Percentiles rank a stretch among this genome's conserved stretches.
Conservation (phyloP, 176 grass and related monocot genomes). For the Dendrocalamus sinicus region DNA sequence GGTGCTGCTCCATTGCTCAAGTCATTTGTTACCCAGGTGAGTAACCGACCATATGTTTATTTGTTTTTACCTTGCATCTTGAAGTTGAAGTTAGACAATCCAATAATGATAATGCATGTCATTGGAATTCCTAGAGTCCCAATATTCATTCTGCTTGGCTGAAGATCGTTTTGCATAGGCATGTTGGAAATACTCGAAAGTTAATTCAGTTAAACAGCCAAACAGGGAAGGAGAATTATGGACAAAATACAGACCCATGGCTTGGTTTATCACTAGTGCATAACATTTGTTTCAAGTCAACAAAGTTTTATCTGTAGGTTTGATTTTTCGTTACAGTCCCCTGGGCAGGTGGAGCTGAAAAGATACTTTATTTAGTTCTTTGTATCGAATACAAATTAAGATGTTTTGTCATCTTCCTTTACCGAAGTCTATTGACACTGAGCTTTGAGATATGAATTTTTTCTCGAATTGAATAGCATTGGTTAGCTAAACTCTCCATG, state of each 20-base stretch:
- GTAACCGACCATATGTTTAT: conserved; percentile 20
- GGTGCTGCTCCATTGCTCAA: conserved; percentile 82
- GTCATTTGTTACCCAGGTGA: conserved; percentile 95
- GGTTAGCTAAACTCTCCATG: conserved; percentile 20
- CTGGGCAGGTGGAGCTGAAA: conserved; percentile 9
- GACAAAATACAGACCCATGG: not conserved
- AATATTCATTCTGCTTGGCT: conserved; percentile 32
- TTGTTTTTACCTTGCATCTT: conserved; percentile 24
- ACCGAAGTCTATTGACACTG: not conserved
- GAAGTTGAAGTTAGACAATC: conserved; percentile 9
- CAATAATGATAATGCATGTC: not conserved
- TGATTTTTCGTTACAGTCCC: conserved; percentile 12
- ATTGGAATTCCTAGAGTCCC: not conserved
- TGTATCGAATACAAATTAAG: not conserved
- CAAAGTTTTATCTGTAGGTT: not conserved
- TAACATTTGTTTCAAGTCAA: not conserved
- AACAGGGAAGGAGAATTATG: conserved; percentile 27
- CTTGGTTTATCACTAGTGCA: conserved; percentile 13
- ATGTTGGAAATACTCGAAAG: conserved; percentile 18
- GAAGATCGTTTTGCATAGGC: not conserved
- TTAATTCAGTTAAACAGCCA: not conserved
- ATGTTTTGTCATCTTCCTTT: not conserved
- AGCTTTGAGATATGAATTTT: not conserved
- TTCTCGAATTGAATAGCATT: conserved; percentile 6
- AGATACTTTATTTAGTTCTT: not conserved